Conservation (phyloP, 1,284 basidiomycete genomes). For the Rhizoctonia solani region DNA sequence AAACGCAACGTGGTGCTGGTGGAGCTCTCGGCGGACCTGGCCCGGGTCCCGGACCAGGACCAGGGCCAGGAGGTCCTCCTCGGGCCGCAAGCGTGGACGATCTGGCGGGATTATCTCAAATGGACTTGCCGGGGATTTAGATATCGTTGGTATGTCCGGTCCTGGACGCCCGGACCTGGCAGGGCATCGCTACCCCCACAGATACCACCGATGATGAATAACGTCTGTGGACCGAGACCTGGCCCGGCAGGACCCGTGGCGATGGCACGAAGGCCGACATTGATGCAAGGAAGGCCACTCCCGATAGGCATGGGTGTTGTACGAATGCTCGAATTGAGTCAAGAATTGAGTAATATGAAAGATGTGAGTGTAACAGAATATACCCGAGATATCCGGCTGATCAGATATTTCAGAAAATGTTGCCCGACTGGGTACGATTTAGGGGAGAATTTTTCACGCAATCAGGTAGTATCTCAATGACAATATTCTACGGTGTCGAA, state of each 20-base stretch:
- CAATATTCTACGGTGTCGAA: conserved; percentile 19
- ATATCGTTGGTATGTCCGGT: too few species aligned
- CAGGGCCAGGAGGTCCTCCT: not conserved
- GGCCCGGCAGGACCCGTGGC: not conserved
- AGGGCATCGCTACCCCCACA: conserved; percentile 24
- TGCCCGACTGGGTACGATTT: conserved; percentile 15
- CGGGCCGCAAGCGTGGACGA: too few species aligned
- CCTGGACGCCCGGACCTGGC: too few species aligned
- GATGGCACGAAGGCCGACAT: not conserved
- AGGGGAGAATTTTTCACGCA: conserved; percentile 7
- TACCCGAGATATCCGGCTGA: not conserved
- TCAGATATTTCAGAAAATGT: not conserved
- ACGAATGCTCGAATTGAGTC: conserved; percentile 20
- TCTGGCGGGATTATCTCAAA: too few species aligned
- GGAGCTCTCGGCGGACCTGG: not conserved
- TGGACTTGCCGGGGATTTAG: too few species aligned
- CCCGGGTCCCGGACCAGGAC: not conserved
- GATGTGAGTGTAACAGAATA: not conserved
- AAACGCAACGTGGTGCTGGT: conserved; percentile 6
- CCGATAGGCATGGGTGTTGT: conserved; percentile 4
- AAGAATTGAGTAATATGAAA: not conserved
- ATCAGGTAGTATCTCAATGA: not conserved
- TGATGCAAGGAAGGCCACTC: not conserved
- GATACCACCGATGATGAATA: conserved; percentile 9
- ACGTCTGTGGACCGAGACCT: not conserved